These are phyloP conservation scores for Penstemon davidsonii DNA, from an alignment of 257 asterid genomes.

Conservation along the genomic window DNA sequence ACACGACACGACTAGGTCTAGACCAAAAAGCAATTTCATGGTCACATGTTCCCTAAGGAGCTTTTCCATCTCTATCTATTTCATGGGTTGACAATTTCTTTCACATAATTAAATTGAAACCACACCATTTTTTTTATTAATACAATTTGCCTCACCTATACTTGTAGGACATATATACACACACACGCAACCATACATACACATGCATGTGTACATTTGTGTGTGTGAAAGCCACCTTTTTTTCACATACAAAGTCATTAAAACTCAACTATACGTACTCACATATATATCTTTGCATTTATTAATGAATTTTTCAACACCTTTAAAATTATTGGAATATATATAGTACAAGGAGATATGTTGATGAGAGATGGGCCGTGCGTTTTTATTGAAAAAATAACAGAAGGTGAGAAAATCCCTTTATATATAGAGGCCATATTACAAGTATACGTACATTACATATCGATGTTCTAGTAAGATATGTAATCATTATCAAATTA, in stretches of 20 bases:
- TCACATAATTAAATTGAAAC: constrained; percentile 17
- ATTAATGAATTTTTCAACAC: background rate
- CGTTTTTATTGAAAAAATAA: background rate
- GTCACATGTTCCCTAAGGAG: constrained; percentile 33
- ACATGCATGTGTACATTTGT: background rate
- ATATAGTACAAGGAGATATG: background rate
- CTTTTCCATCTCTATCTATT: constrained; percentile 19
- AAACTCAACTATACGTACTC: background rate
- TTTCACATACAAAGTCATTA: background rate
- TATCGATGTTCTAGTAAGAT: background rate
- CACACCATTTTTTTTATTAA: constrained; percentile 17
- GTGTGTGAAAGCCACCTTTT: background rate
- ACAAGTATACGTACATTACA: background rate
- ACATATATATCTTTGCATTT: background rate
- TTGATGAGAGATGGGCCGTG: background rate
- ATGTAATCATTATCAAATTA: background rate
- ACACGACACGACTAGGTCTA: constrained; percentile 5
- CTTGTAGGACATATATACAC: constrained; percentile 11
- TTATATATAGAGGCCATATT: background rate
- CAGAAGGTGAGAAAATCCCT: background rate
- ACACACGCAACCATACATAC: background rate
- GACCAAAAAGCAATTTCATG: constrained; percentile 1
- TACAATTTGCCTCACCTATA: constrained; percentile 27
- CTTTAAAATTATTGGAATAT: background rate
- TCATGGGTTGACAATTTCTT: constrained; percentile 32